Percentiles rank a stretch among this genome's conserved stretches.
phyloP scores from a whole-genome alignment of 2,329 filamentous ascomycete species.

The Rutstroemia sp. region DNA sequence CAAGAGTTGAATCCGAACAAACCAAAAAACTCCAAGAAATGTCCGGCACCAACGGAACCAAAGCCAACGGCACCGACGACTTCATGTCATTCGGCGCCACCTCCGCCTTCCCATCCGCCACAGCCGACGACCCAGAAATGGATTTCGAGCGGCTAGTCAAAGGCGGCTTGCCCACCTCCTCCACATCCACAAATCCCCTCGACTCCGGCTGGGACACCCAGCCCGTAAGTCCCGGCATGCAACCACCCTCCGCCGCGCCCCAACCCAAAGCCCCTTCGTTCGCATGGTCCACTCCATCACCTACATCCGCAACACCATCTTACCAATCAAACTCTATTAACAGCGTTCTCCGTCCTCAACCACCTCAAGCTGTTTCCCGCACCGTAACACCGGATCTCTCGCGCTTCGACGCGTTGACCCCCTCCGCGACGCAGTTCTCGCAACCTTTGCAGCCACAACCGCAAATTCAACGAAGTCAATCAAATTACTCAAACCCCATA shows the following conservation, averaged over 20 bases:
- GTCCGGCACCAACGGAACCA: conserved; percentile 47
- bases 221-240: conserved; percentile 29
- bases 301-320: conserved; percentile 29
- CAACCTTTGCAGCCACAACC: conserved; percentile 45
- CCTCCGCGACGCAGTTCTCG: conserved; percentile 55
- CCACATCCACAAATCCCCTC: conserved; percentile 33
- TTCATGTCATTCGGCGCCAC: conserved; percentile 64
- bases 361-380: conserved; percentile 36
- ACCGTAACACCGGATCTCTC: conserved; percentile 53
- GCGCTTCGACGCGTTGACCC: conserved; percentile 47
- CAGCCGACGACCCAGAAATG: conserved; percentile 60
- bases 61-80: conserved; percentile 49
- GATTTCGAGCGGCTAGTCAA: conserved; percentile 90
- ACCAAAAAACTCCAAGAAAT: conserved; percentile 82
- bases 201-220: conserved; percentile 46
- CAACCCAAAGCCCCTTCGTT: conserved; percentile 42
- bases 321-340: conserved; percentile 7
- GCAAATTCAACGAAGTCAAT: conserved; percentile 13
- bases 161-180: conserved; percentile 43
- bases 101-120: conserved; percentile 45
- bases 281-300: conserved; percentile 55
- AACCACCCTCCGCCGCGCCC: conserved; percentile 31
- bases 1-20: conserved; percentile 81
- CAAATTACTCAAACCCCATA: neutral
- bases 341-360: conserved; percentile 28